Evolutionary conservation across 306 rosid species (phyloP).

Genomic region (Vigna angularis): DNA sequence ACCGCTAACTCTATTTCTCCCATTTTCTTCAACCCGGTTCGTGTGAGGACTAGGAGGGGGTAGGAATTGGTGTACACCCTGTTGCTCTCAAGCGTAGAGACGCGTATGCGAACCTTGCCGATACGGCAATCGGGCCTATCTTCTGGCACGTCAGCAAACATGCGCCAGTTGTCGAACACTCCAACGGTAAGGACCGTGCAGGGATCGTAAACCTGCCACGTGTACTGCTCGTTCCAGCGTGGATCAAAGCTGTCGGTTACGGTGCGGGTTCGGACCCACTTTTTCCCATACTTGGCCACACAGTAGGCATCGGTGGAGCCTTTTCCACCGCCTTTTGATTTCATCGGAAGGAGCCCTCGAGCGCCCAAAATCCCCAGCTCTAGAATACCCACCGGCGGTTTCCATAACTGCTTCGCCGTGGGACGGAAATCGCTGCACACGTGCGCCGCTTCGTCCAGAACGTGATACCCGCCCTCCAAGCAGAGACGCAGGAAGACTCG

Average conservation of each 20-base stretch:
- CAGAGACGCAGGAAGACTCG: conserved; percentile 79
- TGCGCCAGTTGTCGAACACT: conserved; percentile 77
- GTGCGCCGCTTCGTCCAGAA: conserved; percentile 98
- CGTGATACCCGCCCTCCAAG: conserved; percentile 97
- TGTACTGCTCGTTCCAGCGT: conserved; percentile 94
- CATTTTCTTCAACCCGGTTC: conserved; percentile 83
- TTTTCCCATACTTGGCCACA: conserved; percentile 87
- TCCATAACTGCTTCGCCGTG: conserved; percentile 92
- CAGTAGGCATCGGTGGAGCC: conserved; percentile 85
- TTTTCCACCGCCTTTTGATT: conserved; percentile 62
- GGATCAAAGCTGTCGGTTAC: conserved; percentile 80
- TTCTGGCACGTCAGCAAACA: conserved; percentile 53
- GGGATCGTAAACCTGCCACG: conserved; percentile 90
- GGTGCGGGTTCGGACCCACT: conserved; percentile 90
- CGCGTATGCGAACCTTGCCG: conserved; percentile 85
- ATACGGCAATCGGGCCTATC: conserved; percentile 58
- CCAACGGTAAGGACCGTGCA: conserved; percentile 82
- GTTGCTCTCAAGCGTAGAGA: conserved; percentile 88
- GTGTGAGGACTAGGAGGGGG: conserved; percentile 62
- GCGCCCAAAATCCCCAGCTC: conserved; percentile 96
- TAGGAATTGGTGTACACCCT: conserved; percentile 77
- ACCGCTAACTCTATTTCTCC: conserved; percentile 90
- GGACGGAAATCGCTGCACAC: conserved; percentile 95
- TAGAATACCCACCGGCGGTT: conserved; percentile 80
- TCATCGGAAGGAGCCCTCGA: conserved; percentile 80